Base-by-base conservation (phyloP, 2,329 filamentous ascomycete species). In the Coniochaeta hoffmannii region DNA sequence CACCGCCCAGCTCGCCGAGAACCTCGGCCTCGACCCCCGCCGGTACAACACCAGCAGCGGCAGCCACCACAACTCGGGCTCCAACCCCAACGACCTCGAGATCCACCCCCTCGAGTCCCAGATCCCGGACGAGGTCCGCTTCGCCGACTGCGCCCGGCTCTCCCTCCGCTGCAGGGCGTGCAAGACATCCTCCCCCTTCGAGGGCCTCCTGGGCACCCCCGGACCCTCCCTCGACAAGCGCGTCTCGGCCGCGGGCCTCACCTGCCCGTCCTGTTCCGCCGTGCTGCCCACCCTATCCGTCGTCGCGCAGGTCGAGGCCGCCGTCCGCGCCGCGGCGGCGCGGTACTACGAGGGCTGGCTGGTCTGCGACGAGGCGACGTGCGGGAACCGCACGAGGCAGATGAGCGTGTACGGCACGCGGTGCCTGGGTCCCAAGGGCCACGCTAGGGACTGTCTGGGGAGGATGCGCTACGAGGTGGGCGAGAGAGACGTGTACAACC, bases 261-360 rank as follows among this genome's bases (percentile, higher is more conserved):
- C 82, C 30, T 99, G 94, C 67, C 76, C 82, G 4, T 75, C 77
- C 31, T 97, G 94, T 69, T 75, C 77, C 38, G 78, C 79, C 49
- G 66, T 78, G 2, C 81, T 97, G 44, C 70, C 85, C 1, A 88
- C 83, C 5, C 74, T 97, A 11, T 87, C 85, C 9, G 75, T 97
- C 50, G 82, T 95, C 10, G 89, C 92, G 1, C 94, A 99, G 69
- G 77, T 97, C 5, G 94, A 99, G 68, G 80, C 84, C 55, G 87
- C 93, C 57, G 86, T 97, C 61, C 87, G 94, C 50, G 75, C 80
- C 32, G 83, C 91, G 63, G 89, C 90, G 7, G 80, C 88, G 10
- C 82, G 83, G 50, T 99, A 99, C 77, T 97, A 99, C 71, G 89
- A 96, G 66, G 91, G 86, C 58, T 95, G 90, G 86, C 82, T 99